phyloP scores from a whole-genome alignment of 768 basidiomycete genomes.

The Serendipita sp. region DNA sequence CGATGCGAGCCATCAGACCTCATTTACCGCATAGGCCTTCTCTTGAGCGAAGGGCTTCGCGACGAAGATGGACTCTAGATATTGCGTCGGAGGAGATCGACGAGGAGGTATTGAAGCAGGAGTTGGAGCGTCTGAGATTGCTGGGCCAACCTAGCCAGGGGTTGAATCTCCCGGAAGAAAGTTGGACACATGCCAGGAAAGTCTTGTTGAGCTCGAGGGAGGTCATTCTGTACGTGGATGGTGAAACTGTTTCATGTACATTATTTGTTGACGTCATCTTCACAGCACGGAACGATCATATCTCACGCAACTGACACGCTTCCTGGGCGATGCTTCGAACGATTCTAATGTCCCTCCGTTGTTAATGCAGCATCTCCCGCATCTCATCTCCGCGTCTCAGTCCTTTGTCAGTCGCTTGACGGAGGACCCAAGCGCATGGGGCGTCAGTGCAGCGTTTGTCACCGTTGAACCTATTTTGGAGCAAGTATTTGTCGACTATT shows the following conservation, averaged over 20 bases:
- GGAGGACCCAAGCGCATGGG: slow-evolving; percentile 49
- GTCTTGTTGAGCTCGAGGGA: slow-evolving; percentile 33
- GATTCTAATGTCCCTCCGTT: slow-evolving; percentile 25
- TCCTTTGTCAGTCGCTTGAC: slow-evolving; percentile 35
- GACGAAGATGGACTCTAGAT: slow-evolving; percentile 1
- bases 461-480: slow-evolving; percentile 37
- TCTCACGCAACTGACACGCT: slow-evolving; percentile 9
- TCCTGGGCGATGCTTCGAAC: slow-evolving; percentile 16
- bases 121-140: neutral
- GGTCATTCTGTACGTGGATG: slow-evolving; percentile 27
- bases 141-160: neutral
- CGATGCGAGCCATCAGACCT: neutral
- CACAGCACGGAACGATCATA: neutral
- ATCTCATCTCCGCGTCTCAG: slow-evolving; percentile 36
- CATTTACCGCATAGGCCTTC: neutral
- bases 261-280: neutral
- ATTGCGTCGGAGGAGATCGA: slow-evolving; percentile 6
- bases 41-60: neutral
- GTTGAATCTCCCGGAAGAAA: slow-evolving; percentile 6
- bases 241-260: neutral
- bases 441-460: slow-evolving; percentile 46
- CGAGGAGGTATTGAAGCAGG: neutral
- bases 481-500: slow-evolving; percentile 40
- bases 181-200: slow-evolving; percentile 26
- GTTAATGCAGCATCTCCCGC: slow-evolving; percentile 36